Base-by-base conservation (phyloP, 352 stramenopile species). In the Achlya hypogyna region DNA sequence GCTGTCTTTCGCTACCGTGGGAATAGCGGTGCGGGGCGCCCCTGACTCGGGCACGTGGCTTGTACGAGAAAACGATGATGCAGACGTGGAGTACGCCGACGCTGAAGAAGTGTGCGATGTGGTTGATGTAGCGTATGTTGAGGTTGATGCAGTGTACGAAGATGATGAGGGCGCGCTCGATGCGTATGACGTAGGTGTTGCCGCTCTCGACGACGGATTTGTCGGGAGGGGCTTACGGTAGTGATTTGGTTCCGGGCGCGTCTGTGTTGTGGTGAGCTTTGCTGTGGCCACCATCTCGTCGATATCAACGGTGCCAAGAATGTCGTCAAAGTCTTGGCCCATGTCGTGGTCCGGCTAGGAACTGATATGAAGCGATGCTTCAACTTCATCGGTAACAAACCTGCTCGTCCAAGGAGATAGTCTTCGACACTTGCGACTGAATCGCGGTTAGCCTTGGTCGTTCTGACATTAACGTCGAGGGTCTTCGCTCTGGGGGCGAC, bases 271-370 rank as follows among this genome's bases (percentile, higher is more conserved):
- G 18, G 45, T 25, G 14, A 25, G 12, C 27, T 49, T 64, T 29
- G 54, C 54, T 32, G 31, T 35, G 9, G 60, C 60, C n/a, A 67
- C 60, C 60, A 67, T 40, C 31, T 49, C 60, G 27, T 67, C 60
- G 27, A 67, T 59, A 38, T 67, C 60, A 14, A 67, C 60, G n/a
- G 60, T 34, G 20, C 60, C 60, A 9, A 67, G 28, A 20, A 67
- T 58, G 4, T 58, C 43, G 27, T 67, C 60, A 18, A 67, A 67
- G 16, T 67, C 60, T 40, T 67, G 42, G 25, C 28, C 47, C 43
- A 67, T 58, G 42, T 67, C 51, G 22, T 67, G 28, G 27, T 58
- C 29, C 16, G n/a, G 2, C 38, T 66, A 28, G n/a, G n/a, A n/a
- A n/a, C n/a, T n/a, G n/a, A n/a, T n/a, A n/a, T n/a, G n/a, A n/a